These are phyloP conservation scores for Yueomyces sp. DNA, from an alignment of 805 yeast species.

Conservation along the genomic window DNA sequence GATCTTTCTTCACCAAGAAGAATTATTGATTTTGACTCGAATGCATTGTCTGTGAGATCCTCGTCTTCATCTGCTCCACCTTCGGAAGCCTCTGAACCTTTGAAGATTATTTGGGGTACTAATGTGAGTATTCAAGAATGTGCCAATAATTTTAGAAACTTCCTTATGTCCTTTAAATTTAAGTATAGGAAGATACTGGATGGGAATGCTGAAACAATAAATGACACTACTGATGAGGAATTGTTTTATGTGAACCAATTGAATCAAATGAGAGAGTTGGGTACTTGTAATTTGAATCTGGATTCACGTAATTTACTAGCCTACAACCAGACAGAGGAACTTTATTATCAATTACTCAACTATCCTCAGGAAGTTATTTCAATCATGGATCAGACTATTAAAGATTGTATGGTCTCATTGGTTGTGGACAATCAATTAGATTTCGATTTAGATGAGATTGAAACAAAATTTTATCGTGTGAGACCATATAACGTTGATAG, in stretches of 20 bases:
- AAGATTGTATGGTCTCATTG: constrained; percentile 73
- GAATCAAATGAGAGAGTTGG: constrained; percentile 61
- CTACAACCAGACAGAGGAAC: constrained; percentile 58
- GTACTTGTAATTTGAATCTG: constrained; percentile 69
- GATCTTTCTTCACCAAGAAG: constrained; percentile 69
- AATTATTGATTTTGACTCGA: constrained; percentile 35
- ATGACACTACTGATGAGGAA: constrained; percentile 50
- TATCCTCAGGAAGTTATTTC: constrained; percentile 97
- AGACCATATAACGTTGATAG: constrained; percentile 78
- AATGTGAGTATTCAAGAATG: constrained; percentile 88
- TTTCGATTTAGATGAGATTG: constrained; percentile 47
- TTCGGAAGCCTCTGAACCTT: constrained; percentile 49
- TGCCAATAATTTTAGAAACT: constrained; percentile 64
- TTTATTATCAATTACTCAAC: constrained; percentile 75
- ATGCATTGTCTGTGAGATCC: constrained; percentile 15
- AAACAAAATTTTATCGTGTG: constrained; percentile 69
- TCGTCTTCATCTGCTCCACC: constrained; percentile 21
- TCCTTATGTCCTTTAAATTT: constrained; percentile 70
- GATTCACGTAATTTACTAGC: constrained; percentile 73
- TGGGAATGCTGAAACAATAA: constrained; percentile 21
- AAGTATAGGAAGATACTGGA: constrained; percentile 49
- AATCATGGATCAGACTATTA: constrained; percentile 91
- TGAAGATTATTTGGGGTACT: constrained; percentile 96
- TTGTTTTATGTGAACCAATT: constrained; percentile 62
- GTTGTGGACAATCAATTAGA: constrained; percentile 46